Base-by-base conservation (phyloP, 176 grass and related monocot species). In the Bolboschoenus planiculmis region DNA sequence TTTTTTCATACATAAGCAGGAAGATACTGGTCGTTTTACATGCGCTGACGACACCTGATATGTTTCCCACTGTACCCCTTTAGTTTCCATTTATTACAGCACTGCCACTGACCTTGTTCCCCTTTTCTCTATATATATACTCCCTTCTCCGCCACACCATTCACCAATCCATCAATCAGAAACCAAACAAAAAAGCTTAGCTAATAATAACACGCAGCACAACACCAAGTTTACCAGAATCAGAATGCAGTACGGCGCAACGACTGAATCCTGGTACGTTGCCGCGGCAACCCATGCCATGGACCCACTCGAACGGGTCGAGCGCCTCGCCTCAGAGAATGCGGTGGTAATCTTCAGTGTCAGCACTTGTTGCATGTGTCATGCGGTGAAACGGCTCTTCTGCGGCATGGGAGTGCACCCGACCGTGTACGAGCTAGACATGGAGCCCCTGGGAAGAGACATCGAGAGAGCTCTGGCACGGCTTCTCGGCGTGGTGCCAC, bases 321-420 rank as follows among this genome's bases (percentile, higher is more conserved):
- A 99, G 88, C 74, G 83, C 70, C 84, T 99, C 66, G 97, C 97
- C 26, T 85, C 91, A 55, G 97, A 99, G 87, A 90, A 90, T 84
- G 97, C 97, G 40, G 97, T 99, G 61, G 97, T 99, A 27, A 92
- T 99, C 60, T 99, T 99, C 93, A 96, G 93, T 86, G 91, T 95
- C 75, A 99, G 93, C 93, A 93, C 84, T 75, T 99, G 97, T 86
- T 99, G 96, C 91, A 99, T 99, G 96, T 95, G 96, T 86, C 96
- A 99, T 84, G 96, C 96, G 16, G 96, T 99, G 91, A 99, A 99
- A 86, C 85, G 93, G 15, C 96, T 99, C 84, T 99, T 99, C 89
- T 95, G 96, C 79, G 96, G 93, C 65, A 99, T 99, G 96, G 96
- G 96, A 5, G 93, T 99, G 27, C 89, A 95, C 87, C 97, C 93